A percentile compares a stretch with the other conserved stretches of the same genome.
Conservation (phyloP, 768 basidiomycete species). For the Podaxis mareebaensis region DNA sequence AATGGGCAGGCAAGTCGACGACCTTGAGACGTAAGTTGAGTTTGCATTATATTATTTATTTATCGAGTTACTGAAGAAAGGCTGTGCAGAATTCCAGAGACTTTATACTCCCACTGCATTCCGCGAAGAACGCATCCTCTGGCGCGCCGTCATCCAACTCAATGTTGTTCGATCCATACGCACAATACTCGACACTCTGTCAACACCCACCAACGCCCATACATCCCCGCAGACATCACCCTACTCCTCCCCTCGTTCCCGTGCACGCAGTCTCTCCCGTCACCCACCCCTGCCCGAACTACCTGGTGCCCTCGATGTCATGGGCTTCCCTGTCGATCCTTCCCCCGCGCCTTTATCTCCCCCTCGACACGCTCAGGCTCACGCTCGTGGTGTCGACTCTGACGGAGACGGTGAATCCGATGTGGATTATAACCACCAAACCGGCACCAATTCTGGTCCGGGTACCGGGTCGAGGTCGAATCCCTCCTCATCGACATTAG, state of each 20-base stretch:
- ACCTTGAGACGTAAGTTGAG: slow-evolving; percentile 71
- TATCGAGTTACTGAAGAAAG: not conserved
- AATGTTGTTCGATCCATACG: slow-evolving; percentile 80
- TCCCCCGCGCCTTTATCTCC: slow-evolving; percentile 13
- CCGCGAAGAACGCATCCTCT: slow-evolving; percentile 74
- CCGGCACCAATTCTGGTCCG: not conserved
- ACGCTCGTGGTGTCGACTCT: not conserved
- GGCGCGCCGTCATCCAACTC: slow-evolving; percentile 82
- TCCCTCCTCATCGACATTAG: not conserved
- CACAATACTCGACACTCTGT: slow-evolving; percentile 63
- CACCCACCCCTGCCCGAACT: slow-evolving; percentile 25
- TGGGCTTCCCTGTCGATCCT: slow-evolving; percentile 8
- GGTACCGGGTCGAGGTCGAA: not conserved
- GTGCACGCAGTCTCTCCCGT: slow-evolving; percentile 36
- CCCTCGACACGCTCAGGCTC: slow-evolving; percentile 4
- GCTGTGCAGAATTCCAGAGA: slow-evolving; percentile 65
- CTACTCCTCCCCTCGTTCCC: slow-evolving; percentile 35
- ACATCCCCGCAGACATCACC: slow-evolving; percentile 36
- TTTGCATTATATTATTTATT: slow-evolving; percentile 1
- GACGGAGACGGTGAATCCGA: slow-evolving; percentile 7
- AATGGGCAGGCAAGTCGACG: slow-evolving; percentile 67
- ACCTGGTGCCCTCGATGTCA: slow-evolving; percentile 20
- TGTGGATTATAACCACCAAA: not conserved
- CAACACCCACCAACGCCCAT: slow-evolving; percentile 24
- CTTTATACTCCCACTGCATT: slow-evolving; percentile 76